Conservation (phyloP, 306 rosid genomes). For the Sesbania bispinosa region DNA sequence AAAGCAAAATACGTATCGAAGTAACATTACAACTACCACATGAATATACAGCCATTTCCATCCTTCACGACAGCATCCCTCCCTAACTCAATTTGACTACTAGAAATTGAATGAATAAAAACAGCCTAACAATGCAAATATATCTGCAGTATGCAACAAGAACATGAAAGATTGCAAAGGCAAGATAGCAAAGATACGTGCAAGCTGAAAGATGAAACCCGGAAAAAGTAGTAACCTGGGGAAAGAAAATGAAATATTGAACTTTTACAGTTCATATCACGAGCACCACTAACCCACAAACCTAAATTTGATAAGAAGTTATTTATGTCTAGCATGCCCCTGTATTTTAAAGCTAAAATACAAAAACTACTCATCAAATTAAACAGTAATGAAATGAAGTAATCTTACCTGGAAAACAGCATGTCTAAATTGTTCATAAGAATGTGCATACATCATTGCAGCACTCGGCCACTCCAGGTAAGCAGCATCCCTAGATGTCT, state of each 20-base stretch:
- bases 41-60: too few species aligned
- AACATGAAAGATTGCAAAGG: too few species aligned
- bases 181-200: too few species aligned
- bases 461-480: constrained; percentile 82
- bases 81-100: neutral
- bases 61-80: too few species aligned
- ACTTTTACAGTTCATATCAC: neutral
- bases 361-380: constrained; percentile 1
- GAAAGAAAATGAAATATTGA: neutral
- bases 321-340: too few species aligned
- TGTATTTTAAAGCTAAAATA: constrained; percentile 7
- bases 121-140: neutral
- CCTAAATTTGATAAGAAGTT: neutral
- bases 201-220: neutral
- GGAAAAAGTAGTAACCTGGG: neutral
- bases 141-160: too few species aligned
- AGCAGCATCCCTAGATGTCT: constrained; percentile 54
- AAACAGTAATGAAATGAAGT: neutral
- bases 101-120: neutral
- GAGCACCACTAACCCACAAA: neutral
- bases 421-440: constrained; percentile 81
- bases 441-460: constrained; percentile 83
- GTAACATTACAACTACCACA: too few species aligned
- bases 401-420: constrained; percentile 67
- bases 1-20: neutral